Conservation (phyloP, 148 eudicot genomes). For the Amaranthus palmeri region DNA sequence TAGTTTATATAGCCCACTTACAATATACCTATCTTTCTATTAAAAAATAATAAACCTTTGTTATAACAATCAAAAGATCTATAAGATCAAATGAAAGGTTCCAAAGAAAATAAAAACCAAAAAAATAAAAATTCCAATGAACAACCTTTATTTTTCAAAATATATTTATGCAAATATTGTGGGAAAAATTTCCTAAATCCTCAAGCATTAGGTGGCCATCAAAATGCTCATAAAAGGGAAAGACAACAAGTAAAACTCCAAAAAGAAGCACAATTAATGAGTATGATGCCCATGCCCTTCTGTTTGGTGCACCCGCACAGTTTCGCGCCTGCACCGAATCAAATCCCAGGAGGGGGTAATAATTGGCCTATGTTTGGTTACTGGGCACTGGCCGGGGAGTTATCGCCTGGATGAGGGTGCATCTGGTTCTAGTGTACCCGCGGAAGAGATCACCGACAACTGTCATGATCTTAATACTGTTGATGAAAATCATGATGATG, state of each 20-base stretch:
- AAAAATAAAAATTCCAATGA: not conserved
- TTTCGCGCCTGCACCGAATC: slow-evolving; percentile 6
- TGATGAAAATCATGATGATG: too few species aligned
- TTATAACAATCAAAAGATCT: too few species aligned
- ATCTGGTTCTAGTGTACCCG: not conserved
- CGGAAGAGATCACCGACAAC: not conserved
- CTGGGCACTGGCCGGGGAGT: slow-evolving; percentile 30
- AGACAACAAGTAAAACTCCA: slow-evolving; percentile 23
- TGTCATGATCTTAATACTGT: not conserved
- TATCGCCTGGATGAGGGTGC: slow-evolving; percentile 12
- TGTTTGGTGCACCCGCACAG: slow-evolving; percentile 11
- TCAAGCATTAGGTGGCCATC: slow-evolving; percentile 59
- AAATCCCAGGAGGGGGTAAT: not conserved
- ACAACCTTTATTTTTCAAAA: slow-evolving; percentile 19
- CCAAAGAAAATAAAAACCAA: not conserved
- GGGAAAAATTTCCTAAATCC: slow-evolving; percentile 44
- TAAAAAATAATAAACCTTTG: too few species aligned
- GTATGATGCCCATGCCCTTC: not conserved
- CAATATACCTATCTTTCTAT: too few species aligned
- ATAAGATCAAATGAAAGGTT: too few species aligned
- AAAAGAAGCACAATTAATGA: slow-evolving; percentile 4
- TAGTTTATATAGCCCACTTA: too few species aligned
- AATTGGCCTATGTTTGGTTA: not conserved
- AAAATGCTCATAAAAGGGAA: slow-evolving; percentile 59
- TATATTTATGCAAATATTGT: slow-evolving; percentile 49